Conservation (phyloP, 139 green algal species). For the Mychonastes homosphaera region DNA sequence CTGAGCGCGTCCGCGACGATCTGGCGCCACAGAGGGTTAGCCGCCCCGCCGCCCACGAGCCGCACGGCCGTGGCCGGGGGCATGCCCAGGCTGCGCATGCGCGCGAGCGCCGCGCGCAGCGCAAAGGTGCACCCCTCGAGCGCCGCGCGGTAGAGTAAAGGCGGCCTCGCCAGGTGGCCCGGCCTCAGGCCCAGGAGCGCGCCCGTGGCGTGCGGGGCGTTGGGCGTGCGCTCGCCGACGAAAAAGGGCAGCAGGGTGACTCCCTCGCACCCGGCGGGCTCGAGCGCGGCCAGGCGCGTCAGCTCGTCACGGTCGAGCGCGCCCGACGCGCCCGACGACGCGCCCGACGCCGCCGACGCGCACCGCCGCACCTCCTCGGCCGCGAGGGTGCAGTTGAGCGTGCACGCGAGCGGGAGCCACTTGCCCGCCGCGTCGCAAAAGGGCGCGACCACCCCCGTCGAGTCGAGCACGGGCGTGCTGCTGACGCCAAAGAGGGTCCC, state of each 20-base stretch:
- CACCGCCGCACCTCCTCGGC: constrained; percentile 56
- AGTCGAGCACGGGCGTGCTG: constrained; percentile 46
- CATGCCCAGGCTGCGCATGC: constrained; percentile 18
- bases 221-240: constrained; percentile 72
- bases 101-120: constrained; percentile 44
- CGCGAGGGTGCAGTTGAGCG: constrained; percentile 72
- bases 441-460: constrained; percentile 51
- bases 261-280: constrained; percentile 53
- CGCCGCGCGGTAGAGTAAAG: constrained; percentile 71
- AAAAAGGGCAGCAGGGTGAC: constrained; percentile 75
- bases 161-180: constrained; percentile 34
- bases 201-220: constrained; percentile 69
- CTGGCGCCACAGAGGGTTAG: constrained; percentile 66
- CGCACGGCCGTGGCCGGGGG: constrained; percentile 30
- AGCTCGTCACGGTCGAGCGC: constrained; percentile 44
- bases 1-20: constrained; percentile 73
- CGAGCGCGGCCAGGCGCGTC: constrained; percentile 39
- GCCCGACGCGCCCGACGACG: constrained; percentile 37
- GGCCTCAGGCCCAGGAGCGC: constrained; percentile 42
- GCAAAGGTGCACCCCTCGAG: constrained; percentile 72
- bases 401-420: constrained; percentile 77
- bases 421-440: constrained; percentile 72
- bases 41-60: constrained; percentile 70
- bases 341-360: constrained; percentile 12
- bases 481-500: constrained; percentile 74